phyloP scores from a whole-genome alignment of 305 asterid species.

The Nicotiana rustica region DNA sequence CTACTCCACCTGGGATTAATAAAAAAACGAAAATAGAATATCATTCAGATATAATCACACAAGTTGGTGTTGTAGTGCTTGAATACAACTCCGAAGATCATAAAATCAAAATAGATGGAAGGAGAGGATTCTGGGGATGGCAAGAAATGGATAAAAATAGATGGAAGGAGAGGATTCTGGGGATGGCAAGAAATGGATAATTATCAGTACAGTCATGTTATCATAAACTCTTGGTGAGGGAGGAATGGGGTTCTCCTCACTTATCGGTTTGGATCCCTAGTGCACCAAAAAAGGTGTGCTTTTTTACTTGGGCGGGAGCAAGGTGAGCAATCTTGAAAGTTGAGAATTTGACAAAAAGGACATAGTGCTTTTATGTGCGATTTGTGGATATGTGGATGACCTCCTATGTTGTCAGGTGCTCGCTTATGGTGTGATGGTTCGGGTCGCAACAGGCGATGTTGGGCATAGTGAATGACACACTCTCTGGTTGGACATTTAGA shows the following conservation, averaged over 20 bases:
- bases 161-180: not conserved
- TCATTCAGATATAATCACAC: conserved; percentile 9
- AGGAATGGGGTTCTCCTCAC: not conserved
- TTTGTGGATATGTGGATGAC: not conserved
- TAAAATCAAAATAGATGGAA: not conserved
- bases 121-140: conserved; percentile 2
- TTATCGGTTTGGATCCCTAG: not conserved
- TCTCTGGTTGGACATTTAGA: conserved; percentile 18
- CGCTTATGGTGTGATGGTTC: not conserved
- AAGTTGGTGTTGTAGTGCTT: conserved; percentile 24
- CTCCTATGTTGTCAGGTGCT: conserved; percentile 21
- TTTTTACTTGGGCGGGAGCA: conserved; percentile 10
- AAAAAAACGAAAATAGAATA: not conserved
- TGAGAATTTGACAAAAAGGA: conserved; percentile 22
- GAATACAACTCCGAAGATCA: conserved; percentile 8
- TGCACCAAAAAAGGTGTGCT: not conserved
- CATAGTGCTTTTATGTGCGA: not conserved
- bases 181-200: conserved; percentile 20
- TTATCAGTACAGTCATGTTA: not conserved
- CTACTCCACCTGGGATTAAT: conserved; percentile 19
- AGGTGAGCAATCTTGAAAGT: conserved; percentile 7
- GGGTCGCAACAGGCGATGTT: not conserved
- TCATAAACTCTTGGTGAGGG: conserved; percentile 20
- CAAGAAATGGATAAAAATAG: conserved; percentile 5
- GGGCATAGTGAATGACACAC: not conserved